Evolutionary conservation across 805 yeast species (phyloP).

Genomic region (Wickerhamomyces silvicola): DNA sequence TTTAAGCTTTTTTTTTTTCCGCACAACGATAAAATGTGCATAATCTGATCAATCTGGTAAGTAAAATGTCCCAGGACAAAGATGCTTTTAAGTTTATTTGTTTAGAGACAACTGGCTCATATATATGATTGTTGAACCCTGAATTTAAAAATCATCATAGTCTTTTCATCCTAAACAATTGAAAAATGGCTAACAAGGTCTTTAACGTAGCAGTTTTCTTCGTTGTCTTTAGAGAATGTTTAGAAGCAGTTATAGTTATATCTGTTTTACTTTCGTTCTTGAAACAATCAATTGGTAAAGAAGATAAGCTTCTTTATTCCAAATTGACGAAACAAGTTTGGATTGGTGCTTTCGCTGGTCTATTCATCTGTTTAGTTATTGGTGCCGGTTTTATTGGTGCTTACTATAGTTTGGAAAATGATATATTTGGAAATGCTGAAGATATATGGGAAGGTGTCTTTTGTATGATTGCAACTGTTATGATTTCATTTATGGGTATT

Average conservation of each 20-base stretch:
- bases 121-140: too few species aligned
- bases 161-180: neutral
- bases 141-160: constrained; percentile 1
- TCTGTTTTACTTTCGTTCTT: constrained; percentile 89
- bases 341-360: constrained; percentile 72
- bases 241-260: constrained; percentile 88
- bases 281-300: constrained; percentile 71
- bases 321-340: constrained; percentile 75
- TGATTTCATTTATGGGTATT: constrained; percentile 91
- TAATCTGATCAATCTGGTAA: too few species aligned
- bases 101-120: too few species aligned
- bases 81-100: too few species aligned
- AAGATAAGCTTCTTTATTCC: constrained; percentile 51
- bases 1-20: too few species aligned
- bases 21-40: too few species aligned
- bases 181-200: constrained; percentile 9
- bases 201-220: constrained; percentile 58
- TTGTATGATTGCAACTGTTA: constrained; percentile 80
- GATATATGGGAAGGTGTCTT: constrained; percentile 97
- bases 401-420: constrained; percentile 72
- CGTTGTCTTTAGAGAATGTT: constrained; percentile 86
- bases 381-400: constrained; percentile 96
- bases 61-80: too few species aligned
- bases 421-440: constrained; percentile 82
- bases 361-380: constrained; percentile 69